Evolutionary conservation across 495 filamentous ascomycete species (phyloP), one percentile per base, ranked within the genome.

Genomic region (Aspergillus carlsbadensis): DNA sequence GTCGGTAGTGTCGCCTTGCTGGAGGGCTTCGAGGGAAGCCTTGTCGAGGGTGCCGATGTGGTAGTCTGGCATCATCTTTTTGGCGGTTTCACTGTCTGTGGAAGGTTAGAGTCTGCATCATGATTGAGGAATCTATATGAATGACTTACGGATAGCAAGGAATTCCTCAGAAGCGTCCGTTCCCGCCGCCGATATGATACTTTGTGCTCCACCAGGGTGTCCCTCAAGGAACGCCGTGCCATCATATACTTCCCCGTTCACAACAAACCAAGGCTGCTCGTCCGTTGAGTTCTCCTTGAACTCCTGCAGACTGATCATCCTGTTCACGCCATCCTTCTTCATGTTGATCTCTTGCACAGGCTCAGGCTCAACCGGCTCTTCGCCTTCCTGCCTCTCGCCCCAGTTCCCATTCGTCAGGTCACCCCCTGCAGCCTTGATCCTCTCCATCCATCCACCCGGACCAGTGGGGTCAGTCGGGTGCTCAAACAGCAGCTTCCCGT

Each of bases 361-460:
- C 33, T 73, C 68, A 1, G 67, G 64, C 35, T 65, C 71, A 15
- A 67, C 50, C 5, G 74, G 80, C 17, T 82, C 80, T 59, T 85
- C 81, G n/a, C 84, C 85, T 3, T 78, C 70, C 20, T 82, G 52
- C 52, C 76, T 84, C 65, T 96, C 91, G 10, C 93, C 93, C 93
- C 93, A 97, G 63, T 86, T 87, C 0, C 89, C 87, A 67, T 96
- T 95, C 10, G 77, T 73, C 18, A 96, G 65, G 67, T 96, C 83
- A 1, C 92, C 91, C 1, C 93, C 92, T 8, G 81, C 84, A 52
- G 89, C 91, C 70, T 96, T 96, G n/a, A 94, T 88, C 26, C 84
- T 77, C 67, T 96, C 91, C 93, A 98, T 98, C 93, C 93, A 98
- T 0, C 93, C 93, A 10, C 91, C 91, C 1, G 88, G 79, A 52